Evolutionary conservation across 306 rosid genomes (phyloP).

Genomic region (Medicago ruthenica): DNA sequence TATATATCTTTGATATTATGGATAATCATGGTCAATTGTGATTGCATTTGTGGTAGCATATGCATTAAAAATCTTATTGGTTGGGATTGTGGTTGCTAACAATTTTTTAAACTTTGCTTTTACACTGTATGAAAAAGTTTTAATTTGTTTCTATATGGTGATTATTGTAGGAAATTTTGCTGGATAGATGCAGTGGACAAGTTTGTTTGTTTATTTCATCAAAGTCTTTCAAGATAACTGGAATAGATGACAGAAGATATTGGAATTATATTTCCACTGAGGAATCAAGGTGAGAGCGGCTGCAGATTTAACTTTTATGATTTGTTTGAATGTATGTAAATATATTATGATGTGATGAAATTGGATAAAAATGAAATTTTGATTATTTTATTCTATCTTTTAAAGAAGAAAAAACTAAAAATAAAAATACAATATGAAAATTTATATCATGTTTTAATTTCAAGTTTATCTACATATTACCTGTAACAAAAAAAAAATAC

Average conservation of each 20-base stretch:
- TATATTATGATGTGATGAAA: not conserved
- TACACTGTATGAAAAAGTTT: slow-evolving; percentile 3
- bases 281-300: slow-evolving; percentile 74
- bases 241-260: slow-evolving; percentile 91
- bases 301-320: not conserved
- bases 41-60: not conserved
- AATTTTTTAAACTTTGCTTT: not conserved
- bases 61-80: not conserved
- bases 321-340: not conserved
- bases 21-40: not conserved
- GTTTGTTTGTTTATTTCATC: slow-evolving; percentile 70
- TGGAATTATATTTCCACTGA: slow-evolving; percentile 76
- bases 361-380: not conserved
- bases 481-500: too few species aligned
- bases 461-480: not conserved
- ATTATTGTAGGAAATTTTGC: slow-evolving; percentile 64
- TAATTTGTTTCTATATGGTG: not conserved
- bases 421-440: not conserved
- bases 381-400: not conserved
- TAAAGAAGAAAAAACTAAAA: not conserved
- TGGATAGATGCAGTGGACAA: slow-evolving; percentile 68
- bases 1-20: not conserved
- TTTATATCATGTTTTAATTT: not conserved
- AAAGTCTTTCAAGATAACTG: slow-evolving; percentile 75
- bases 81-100: not conserved